These are phyloP conservation scores for Darksidea phi DNA, from an alignment of 495 filamentous ascomycete genomes.

Conservation along the genomic window DNA sequence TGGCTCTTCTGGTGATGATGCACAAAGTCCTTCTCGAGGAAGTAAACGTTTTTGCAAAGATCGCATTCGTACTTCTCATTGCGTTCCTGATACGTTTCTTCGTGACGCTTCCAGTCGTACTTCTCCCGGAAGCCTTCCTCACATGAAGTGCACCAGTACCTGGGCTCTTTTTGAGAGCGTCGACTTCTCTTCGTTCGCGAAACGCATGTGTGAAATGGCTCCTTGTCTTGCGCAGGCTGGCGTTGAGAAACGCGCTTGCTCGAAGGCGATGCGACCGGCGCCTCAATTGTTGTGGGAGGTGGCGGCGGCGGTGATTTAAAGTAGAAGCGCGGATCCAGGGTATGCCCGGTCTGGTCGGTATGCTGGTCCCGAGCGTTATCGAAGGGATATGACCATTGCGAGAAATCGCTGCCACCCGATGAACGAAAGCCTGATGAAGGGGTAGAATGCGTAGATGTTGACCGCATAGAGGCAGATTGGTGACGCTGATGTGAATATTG, in stretches of 20 bases:
- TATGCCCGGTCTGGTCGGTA: not conserved
- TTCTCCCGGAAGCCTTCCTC: constrained; percentile 16
- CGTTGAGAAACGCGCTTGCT: not conserved
- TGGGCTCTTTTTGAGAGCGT: constrained; percentile 8
- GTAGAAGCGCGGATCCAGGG: not conserved
- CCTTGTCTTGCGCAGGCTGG: not conserved
- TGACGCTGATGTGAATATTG: not conserved
- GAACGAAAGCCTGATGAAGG: constrained; percentile 7
- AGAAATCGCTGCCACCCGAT: constrained; percentile 18
- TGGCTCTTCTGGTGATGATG: constrained; percentile 23
- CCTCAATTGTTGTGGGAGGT: not conserved
- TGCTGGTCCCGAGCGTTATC: not conserved
- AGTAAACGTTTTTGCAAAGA: constrained; percentile 21
- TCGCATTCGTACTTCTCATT: constrained; percentile 15
- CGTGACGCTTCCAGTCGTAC: constrained; percentile 28
- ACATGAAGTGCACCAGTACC: constrained; percentile 28
- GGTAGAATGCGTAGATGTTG: constrained; percentile 12
- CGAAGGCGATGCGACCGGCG: not conserved
- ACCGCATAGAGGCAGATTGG: not conserved
- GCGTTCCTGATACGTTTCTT: constrained; percentile 28
- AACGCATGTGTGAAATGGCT: constrained; percentile 14
- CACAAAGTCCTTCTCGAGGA: constrained; percentile 25
- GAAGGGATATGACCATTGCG: constrained; percentile 5
- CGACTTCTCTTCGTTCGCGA: constrained; percentile 1
- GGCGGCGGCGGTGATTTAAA: not conserved